Percentiles rank a stretch among this genome's conserved stretches.
phyloP scores from a whole-genome alignment of 2,329 filamentous ascomycete species.

The Xylaria sp. region DNA sequence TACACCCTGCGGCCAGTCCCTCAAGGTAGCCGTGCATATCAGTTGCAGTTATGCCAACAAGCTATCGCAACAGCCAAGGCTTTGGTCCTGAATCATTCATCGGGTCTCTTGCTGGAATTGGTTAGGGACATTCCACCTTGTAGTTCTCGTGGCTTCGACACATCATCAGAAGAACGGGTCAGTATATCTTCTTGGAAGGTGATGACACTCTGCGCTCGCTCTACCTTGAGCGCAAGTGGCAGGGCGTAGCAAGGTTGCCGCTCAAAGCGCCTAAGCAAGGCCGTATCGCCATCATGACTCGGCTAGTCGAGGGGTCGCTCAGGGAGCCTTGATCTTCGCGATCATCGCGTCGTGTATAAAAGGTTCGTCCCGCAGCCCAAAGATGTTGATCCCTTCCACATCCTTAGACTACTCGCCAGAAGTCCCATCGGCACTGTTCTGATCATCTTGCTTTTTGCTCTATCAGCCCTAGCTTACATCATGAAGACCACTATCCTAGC shows the following conservation, averaged over 20 bases:
- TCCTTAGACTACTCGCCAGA: conserved; percentile 19
- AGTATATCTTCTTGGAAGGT: conserved; percentile 37
- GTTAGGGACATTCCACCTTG: conserved; percentile 25
- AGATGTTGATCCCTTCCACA: conserved; percentile 21
- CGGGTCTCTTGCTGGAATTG: conserved; percentile 28
- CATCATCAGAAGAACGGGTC: conserved; percentile 8
- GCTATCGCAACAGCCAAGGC: not conserved
- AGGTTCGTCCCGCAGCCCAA: not conserved
- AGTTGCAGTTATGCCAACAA: conserved; percentile 1
- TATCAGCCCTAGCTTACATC: conserved; percentile 41
- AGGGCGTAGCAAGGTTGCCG: not conserved
- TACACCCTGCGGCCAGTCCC: not conserved
- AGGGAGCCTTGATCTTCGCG: not conserved
- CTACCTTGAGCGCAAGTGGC: not conserved
- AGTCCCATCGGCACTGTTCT: conserved; percentile 18
- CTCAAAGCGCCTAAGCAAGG: not conserved
- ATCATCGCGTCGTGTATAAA: conserved; percentile 35
- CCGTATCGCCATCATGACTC: not conserved
- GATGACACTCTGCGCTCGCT: not conserved
- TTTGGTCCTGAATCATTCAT: not conserved
- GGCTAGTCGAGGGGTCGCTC: not conserved
- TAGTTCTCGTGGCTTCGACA: conserved; percentile 11
- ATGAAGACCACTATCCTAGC: conserved; percentile 62
- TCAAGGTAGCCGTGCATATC: conserved; percentile 12
- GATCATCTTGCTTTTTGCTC: conserved; percentile 17